Evolutionary conservation across 1,284 basidiomycete species (phyloP).

Genomic region (Leccinum colubrinum): DNA sequence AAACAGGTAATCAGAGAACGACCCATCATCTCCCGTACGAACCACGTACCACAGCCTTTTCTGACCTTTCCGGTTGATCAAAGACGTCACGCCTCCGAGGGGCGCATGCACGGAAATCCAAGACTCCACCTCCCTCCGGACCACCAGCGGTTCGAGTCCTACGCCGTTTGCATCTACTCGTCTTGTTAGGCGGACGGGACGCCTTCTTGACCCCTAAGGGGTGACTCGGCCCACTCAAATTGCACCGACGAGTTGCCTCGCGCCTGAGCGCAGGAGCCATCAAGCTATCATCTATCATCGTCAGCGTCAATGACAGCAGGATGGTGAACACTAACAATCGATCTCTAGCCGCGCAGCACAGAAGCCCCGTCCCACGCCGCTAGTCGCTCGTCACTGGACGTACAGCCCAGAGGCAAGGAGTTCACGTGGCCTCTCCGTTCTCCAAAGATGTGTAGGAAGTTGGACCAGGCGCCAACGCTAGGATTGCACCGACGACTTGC

Average conservation of each 20-base stretch:
- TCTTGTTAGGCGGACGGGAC: no score
- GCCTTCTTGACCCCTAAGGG: no score
- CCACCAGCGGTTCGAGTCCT: background rate
- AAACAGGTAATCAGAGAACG: background rate
- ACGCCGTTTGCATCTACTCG: background rate
- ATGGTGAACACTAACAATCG: background rate
- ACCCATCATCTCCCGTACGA: background rate
- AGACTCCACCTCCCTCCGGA: background rate
- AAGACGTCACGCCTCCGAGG: background rate
- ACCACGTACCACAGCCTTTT: background rate
- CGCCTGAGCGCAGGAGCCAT: background rate
- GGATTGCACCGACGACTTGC: background rate
- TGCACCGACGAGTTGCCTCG: background rate
- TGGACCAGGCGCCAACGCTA: background rate
- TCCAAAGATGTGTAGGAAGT: background rate
- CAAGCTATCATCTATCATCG: background rate
- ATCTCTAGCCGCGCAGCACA: background rate
- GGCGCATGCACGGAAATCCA: background rate
- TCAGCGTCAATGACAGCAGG: background rate
- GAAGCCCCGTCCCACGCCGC: background rate
- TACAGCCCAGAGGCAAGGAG: background rate
- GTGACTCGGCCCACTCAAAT: no score
- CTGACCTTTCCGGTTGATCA: background rate
- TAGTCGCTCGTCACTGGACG: background rate
- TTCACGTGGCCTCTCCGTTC: background rate